Conservation (phyloP, 208 protist species). For the Phytomonas sp. region DNA sequence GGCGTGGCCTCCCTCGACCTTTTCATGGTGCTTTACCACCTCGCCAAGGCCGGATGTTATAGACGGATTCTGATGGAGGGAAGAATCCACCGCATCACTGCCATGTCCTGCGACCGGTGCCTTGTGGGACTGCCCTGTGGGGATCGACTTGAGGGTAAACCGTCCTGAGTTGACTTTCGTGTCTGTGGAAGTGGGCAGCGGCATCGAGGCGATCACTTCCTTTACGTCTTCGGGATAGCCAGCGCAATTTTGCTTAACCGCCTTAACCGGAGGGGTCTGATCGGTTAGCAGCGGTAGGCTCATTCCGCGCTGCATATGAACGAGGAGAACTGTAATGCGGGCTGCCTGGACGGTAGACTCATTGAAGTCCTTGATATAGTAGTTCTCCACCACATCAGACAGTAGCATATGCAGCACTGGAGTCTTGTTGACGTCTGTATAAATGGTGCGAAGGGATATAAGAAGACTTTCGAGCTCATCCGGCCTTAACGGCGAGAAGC, state of each 20-base stretch:
- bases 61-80: background rate
- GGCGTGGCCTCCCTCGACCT: background rate
- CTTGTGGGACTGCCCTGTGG: conserved; percentile 3
- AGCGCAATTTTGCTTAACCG: conserved; percentile 20
- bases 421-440: conserved; percentile 38
- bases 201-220: conserved; percentile 54
- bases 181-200: conserved; percentile 19
- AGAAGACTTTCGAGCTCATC: conserved; percentile 55
- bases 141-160: conserved; percentile 29
- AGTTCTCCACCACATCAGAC: conserved; percentile 23
- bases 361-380: conserved; percentile 13
- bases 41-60: background rate
- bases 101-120: background rate
- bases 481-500: conserved; percentile 7
- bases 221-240: conserved; percentile 30
- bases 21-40: background rate
- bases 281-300: conserved; percentile 40
- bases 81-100: background rate
- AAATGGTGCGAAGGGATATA: conserved; percentile 49
- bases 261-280: conserved; percentile 19
- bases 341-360: conserved; percentile 38
- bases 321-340: conserved; percentile 56
- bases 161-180: conserved; percentile 20
- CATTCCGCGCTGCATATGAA: conserved; percentile 67
- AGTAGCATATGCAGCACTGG: conserved; percentile 53